These are phyloP conservation scores for Persicaria tinctoria DNA, from an alignment of 148 eudicot genomes.

Conservation along the genomic window DNA sequence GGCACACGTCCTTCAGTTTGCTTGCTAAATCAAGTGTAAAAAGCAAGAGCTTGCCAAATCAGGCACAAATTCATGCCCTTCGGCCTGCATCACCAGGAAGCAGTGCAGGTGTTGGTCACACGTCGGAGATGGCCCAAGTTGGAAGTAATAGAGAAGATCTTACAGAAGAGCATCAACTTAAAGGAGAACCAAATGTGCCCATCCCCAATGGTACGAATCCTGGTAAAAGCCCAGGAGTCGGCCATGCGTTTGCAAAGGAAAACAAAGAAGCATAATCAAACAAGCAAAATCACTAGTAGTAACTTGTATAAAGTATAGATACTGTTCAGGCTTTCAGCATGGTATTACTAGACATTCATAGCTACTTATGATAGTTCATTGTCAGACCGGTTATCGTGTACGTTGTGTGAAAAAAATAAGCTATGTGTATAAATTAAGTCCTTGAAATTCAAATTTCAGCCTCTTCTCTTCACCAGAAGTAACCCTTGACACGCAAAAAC, in stretches of 20 bases:
- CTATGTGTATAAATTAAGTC: neutral
- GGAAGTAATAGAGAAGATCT: neutral
- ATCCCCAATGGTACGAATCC: constrained; percentile 4
- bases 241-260: neutral
- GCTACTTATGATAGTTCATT: neutral
- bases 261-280: neutral
- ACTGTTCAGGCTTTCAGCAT: neutral
- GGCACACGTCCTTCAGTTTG: neutral
- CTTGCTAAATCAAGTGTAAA: neutral
- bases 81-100: no score
- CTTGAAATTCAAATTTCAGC: neutral
- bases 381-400: neutral
- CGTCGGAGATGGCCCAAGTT: neutral
- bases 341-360: neutral
- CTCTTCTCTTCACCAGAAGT: neutral
- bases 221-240: constrained; percentile 9
- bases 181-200: neutral
- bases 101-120: no score
- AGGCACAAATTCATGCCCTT: neutral
- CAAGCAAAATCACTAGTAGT: neutral
- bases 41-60: neutral
- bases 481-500: neutral
- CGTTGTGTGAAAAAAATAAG: neutral
- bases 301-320: neutral
- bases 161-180: neutral